These are phyloP conservation scores for Hanseniaspora thailandica DNA, from an alignment of 805 yeast species.

Conservation along the genomic window DNA sequence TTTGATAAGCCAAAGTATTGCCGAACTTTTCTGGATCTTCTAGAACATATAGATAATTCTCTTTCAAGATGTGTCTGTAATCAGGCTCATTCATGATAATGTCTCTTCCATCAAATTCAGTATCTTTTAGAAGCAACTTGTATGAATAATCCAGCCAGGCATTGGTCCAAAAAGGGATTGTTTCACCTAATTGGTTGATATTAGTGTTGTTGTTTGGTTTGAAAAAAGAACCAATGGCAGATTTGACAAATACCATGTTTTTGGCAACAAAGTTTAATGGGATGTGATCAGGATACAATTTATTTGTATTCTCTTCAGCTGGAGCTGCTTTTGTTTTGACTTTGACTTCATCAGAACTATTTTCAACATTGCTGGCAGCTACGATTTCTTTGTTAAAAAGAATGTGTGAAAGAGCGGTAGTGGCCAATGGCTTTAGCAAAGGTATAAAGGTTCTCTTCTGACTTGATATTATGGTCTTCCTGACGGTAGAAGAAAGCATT, in stretches of 20 bases:
- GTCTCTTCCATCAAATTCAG: constrained; percentile 50
- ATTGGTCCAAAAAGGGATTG: constrained; percentile 38
- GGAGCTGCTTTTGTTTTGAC: constrained; percentile 27
- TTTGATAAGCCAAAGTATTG: constrained; percentile 68
- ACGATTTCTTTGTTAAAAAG: constrained; percentile 38
- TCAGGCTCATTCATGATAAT: constrained; percentile 72
- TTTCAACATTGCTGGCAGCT: constrained; percentile 35
- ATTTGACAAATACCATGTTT: constrained; percentile 49
- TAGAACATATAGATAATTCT: constrained; percentile 46
- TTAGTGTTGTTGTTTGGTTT: constrained; percentile 68
- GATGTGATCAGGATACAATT: constrained; percentile 64
- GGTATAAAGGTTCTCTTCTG: background rate
- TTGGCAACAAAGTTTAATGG: constrained; percentile 59
- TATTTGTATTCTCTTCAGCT: constrained; percentile 23
- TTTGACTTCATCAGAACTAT: constrained; percentile 18
- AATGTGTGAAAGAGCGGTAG: constrained; percentile 19
- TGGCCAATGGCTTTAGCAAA: constrained; percentile 16
- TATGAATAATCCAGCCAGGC: constrained; percentile 50
- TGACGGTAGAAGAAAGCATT: background rate
- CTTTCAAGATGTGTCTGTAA: constrained; percentile 59
- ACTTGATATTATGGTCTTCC: background rate
- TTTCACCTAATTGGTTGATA: constrained; percentile 82
- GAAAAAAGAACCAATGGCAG: constrained; percentile 64
- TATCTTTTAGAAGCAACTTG: constrained; percentile 61
- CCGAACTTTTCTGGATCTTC: constrained; percentile 35